Percentiles rank a stretch among this genome's conserved stretches.
Evolutionary conservation across 768 basidiomycete species (phyloP).

Genomic region (Bullera alba): DNA sequence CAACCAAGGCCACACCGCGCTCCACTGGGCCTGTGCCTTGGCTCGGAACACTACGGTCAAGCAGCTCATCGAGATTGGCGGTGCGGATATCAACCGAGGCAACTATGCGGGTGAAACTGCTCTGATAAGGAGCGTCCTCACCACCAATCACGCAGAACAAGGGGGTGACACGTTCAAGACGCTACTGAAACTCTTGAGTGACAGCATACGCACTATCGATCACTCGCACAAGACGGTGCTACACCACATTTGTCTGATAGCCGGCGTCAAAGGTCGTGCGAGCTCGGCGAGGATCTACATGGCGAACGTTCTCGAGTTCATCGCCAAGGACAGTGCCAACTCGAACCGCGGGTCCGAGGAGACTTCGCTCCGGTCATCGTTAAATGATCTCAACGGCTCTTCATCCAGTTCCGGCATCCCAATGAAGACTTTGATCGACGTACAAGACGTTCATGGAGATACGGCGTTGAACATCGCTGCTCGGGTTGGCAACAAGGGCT

Average conservation of each 20-base stretch:
- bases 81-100: constrained; percentile 84
- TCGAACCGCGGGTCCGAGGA: background rate
- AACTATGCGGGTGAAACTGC: constrained; percentile 93
- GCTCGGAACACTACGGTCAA: constrained; percentile 63
- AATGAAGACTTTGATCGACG: constrained; percentile 62
- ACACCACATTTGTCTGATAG: constrained; percentile 84
- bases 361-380: background rate
- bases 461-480: constrained; percentile 94
- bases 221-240: constrained; percentile 74
- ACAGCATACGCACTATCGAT: constrained; percentile 81
- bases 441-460: constrained; percentile 92
- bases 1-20: constrained; percentile 85
- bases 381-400: constrained; percentile 39
- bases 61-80: constrained; percentile 64
- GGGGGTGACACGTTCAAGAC: constrained; percentile 58
- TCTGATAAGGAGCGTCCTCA: constrained; percentile 81
- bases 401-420: background rate
- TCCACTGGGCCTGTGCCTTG: constrained; percentile 86
- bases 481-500: constrained; percentile 76
- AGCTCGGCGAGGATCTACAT: constrained; percentile 81
- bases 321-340: constrained; percentile 53
- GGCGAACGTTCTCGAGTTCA: constrained; percentile 77
- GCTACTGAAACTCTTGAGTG: constrained; percentile 59
- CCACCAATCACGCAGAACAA: constrained; percentile 74
- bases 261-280: constrained; percentile 83